Evolutionary conservation across 73 alveolate species (phyloP).

Genomic region (Blepharisma japonicum): DNA sequence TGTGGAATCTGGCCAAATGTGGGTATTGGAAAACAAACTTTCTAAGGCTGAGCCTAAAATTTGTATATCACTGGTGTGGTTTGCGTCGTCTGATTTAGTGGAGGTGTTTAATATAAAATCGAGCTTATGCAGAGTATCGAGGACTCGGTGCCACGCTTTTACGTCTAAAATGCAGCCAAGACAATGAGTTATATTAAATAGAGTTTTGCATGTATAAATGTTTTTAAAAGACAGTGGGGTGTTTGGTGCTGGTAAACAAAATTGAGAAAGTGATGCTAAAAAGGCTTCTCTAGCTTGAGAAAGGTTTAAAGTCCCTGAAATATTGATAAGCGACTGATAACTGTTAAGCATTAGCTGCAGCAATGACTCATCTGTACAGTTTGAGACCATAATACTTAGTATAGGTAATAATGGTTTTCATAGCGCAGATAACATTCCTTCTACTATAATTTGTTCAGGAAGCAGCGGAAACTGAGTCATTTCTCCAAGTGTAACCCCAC

Average conservation of each 20-base stretch:
- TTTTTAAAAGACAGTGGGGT: conserved; percentile 62
- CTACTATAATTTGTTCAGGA: background rate
- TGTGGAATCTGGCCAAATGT: conserved; percentile 53
- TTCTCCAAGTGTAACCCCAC: conserved; percentile 7
- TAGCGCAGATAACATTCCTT: background rate
- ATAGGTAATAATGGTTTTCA: conserved; percentile 22
- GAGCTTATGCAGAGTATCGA: conserved; percentile 66
- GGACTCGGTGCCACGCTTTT: conserved; percentile 76
- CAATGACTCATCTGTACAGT: conserved; percentile 7
- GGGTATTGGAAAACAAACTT: conserved; percentile 67
- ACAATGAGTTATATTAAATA: conserved; percentile 84
- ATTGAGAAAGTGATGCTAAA: conserved; percentile 10
- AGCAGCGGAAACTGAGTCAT: background rate
- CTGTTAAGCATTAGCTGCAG: background rate
- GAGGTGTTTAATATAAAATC: conserved; percentile 45
- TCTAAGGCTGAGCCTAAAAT: conserved; percentile 67
- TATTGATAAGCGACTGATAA: background rate
- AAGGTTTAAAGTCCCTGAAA: background rate
- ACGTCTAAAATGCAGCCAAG: conserved; percentile 75
- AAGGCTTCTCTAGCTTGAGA: conserved; percentile 18
- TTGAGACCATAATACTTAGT: conserved; percentile 7
- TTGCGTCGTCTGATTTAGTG: conserved; percentile 1
- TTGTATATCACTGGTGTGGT: conserved; percentile 47
- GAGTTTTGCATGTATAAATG: conserved; percentile 68
- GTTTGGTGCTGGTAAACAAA: conserved; percentile 22